Conservation (phyloP, 192 early-diverging fungal species). For the Phlyctochytrium bullatum region DNA sequence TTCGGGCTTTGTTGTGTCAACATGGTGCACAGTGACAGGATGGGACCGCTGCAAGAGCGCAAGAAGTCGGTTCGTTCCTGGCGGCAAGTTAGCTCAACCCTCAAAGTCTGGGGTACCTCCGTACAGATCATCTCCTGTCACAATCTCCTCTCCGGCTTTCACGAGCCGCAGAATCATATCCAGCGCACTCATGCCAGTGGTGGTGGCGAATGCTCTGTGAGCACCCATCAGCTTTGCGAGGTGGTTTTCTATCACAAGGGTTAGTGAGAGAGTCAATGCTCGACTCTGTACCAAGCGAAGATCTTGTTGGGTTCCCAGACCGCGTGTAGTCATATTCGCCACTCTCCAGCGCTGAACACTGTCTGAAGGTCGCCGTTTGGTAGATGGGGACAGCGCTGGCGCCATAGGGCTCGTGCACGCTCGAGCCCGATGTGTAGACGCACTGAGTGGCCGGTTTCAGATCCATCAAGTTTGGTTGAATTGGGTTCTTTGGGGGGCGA, state of each 20-base stretch:
- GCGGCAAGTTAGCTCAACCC: slow-evolving; percentile 7
- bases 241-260: slow-evolving; percentile 67
- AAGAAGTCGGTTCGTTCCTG: slow-evolving; percentile 90
- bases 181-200: slow-evolving; percentile 91
- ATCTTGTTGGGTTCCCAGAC: slow-evolving; percentile 96
- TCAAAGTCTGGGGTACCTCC: slow-evolving; percentile 71
- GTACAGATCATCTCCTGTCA: slow-evolving; percentile 95
- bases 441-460: slow-evolving; percentile 43
- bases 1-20: slow-evolving; percentile 78
- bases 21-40: slow-evolving; percentile 82
- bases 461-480: no score
- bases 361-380: slow-evolving; percentile 97
- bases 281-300: slow-evolving; percentile 85
- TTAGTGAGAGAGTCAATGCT: neutral
- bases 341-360: slow-evolving; percentile 70
- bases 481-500: no score
- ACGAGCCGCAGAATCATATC: slow-evolving; percentile 90
- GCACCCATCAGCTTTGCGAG: slow-evolving; percentile 93
- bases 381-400: slow-evolving; percentile 94
- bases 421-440: slow-evolving; percentile 30
- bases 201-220: slow-evolving; percentile 78
- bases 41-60: slow-evolving; percentile 74
- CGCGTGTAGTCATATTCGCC: slow-evolving; percentile 96
- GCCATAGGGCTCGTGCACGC: slow-evolving; percentile 76
- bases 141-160: slow-evolving; percentile 82